Evolutionary conservation across 129 eudicot species (phyloP).

Genomic region (Sambucus nigra): DNA sequence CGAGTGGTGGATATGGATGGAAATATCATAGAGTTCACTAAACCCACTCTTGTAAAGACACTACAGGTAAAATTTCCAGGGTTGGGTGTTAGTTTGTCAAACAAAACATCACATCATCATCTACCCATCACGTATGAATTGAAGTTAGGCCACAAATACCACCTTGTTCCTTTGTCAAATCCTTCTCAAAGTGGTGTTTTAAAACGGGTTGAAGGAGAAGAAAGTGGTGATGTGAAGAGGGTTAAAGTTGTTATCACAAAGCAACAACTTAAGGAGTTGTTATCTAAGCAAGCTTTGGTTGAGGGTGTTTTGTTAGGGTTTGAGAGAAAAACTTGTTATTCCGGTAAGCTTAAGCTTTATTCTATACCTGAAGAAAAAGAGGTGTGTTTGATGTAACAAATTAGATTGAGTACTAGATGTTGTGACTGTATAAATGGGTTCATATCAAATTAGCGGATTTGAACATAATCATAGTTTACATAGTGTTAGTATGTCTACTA

Average conservation of each 20-base stretch:
- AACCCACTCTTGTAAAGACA: conserved; percentile 15
- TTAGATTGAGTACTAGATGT: no score
- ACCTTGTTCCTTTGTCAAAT: conserved; percentile 2
- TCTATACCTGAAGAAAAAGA: conserved; percentile 29
- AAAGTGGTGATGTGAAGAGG: conserved; percentile 11
- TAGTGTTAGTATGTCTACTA: no score
- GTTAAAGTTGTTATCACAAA: conserved; percentile 36
- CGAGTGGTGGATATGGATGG: conserved; percentile 23
- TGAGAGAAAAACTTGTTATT: background rate
- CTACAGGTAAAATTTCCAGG: conserved; percentile 9
- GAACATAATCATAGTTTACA: no score
- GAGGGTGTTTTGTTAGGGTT: conserved; percentile 10
- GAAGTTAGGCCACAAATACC: no score
- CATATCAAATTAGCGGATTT: no score
- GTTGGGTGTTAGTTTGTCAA: conserved; percentile 6
- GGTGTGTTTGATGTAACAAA: background rate
- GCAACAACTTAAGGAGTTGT: conserved; percentile 26
- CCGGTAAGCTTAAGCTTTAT: conserved; percentile 20
- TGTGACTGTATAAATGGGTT: no score
- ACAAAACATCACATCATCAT: conserved; percentile 3
- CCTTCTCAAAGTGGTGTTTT: background rate
- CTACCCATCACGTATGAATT: conserved; percentile 10
- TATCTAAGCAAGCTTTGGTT: conserved; percentile 5
- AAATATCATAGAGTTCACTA: conserved; percentile 14
- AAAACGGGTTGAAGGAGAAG: background rate